Evolutionary conservation across 225 moss, liverwort and hornwort species (phyloP).

Genomic region (Polytrichum formosum): DNA sequence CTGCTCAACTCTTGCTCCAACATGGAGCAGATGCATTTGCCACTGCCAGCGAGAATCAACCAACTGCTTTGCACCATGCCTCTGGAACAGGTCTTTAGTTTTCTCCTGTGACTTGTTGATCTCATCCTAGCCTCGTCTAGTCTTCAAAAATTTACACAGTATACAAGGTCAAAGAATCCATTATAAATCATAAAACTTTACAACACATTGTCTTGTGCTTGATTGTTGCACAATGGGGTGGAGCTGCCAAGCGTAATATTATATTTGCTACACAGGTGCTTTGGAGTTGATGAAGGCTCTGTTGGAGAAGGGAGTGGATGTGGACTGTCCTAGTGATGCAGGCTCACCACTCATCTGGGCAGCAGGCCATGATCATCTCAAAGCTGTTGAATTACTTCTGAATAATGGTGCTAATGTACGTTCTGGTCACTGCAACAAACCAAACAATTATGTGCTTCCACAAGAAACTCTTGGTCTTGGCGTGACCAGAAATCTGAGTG

Average conservation of each 20-base stretch:
- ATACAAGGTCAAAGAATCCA: no score
- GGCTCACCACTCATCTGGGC: slow-evolving; percentile 97
- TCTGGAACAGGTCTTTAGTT: slow-evolving; percentile 71
- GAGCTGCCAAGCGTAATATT: no score
- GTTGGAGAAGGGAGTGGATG: slow-evolving; percentile 76
- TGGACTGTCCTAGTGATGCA: slow-evolving; percentile 74
- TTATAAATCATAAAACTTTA: no score
- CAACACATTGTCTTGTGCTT: no score
- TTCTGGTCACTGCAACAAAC: not conserved
- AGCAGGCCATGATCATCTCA: slow-evolving; percentile 79
- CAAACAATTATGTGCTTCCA: no score
- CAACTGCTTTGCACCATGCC: slow-evolving; percentile 88
- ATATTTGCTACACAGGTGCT: slow-evolving; percentile 42
- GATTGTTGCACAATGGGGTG: no score
- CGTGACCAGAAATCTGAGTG: no score
- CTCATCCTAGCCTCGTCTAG: no score
- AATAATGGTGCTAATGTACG: slow-evolving; percentile 77
- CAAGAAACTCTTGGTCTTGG: no score
- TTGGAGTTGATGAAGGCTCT: slow-evolving; percentile 71
- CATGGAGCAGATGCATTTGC: slow-evolving; percentile 78
- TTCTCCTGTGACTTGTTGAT: not conserved
- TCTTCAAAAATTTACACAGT: no score
- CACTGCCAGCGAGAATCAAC: slow-evolving; percentile 63
- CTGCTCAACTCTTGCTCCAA: slow-evolving; percentile 65
- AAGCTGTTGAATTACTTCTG: slow-evolving; percentile 70